Base-by-base conservation (phyloP, 129 eudicot species). In the Flaveria bidentis region DNA sequence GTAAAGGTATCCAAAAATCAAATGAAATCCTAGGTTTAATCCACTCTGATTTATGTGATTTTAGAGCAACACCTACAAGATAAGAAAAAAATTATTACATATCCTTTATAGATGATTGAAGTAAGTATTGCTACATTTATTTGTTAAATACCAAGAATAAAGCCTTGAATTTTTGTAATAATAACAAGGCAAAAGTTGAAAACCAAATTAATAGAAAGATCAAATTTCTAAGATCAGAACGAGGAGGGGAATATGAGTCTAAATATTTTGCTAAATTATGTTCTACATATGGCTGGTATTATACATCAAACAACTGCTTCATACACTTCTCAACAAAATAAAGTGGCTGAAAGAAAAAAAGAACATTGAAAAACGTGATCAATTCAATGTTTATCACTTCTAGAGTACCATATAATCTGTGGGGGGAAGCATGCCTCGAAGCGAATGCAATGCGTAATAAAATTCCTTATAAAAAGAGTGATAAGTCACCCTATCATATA, bases 201-300 rank as follows among this genome's bases (percentile, higher is more conserved):
- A 52, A n/a, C 9, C 60, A 52, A 5, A 23, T 5, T n/a, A 20
- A 52, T 11, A 52, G n/a, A 52, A 52, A n/a, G 60, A n/a, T 52
- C 60, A 52, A 52, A 52, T 5, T 52, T 7, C 6, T 52, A 52
- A 52, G 60, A 8, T 52, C 60, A 5, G 23, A n/a, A 2, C 20
- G 60, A 52, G 60, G 60, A 52, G 60, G 60, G n/a, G 23, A 52
- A 17, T 15, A 52, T n/a, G 60, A 52, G 60, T 52, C 23, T n/a
- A 52, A 52, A 16, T 11, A 52, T 20, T 52, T 52, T 52, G 60
- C 25, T 16, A 10, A 52, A 52, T 52, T 52, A n/a, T 57, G 64
- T 22, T 57, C 33, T 9, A 20, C 22, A 17, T 12, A 57, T 57
- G 64, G 26, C 26, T 1, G 1, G 64, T 57, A 57, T 57, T 17